Evolutionary conservation across 192 early-diverging fungal species (phyloP).

Genomic region (Coemansia sp.): DNA sequence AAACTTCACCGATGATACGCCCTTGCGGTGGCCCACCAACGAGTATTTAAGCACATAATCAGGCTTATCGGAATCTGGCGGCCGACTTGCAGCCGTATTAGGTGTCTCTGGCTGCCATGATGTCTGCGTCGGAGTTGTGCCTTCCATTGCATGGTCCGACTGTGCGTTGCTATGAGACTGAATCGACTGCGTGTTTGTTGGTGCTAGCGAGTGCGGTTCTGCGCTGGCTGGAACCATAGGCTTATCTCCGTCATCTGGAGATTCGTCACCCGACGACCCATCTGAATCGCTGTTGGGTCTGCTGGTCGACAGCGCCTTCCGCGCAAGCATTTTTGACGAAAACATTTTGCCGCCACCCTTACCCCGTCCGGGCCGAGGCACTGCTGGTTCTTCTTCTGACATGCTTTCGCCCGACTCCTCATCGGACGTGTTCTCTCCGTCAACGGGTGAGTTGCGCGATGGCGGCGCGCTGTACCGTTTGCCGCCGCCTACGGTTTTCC

Average conservation of each 20-base stretch:
- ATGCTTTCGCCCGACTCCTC: constrained; percentile 11
- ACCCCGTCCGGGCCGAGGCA: constrained; percentile 24
- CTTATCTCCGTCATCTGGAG: not conserved
- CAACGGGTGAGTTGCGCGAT: constrained; percentile 28
- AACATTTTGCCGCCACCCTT: constrained; percentile 56
- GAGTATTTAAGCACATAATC: constrained; percentile 86
- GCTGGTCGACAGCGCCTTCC: constrained; percentile 32
- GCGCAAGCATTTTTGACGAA: constrained; percentile 52
- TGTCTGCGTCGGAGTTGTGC: constrained; percentile 7
- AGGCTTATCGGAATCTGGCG: constrained; percentile 54
- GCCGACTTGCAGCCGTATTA: constrained; percentile 11
- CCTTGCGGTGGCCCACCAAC: constrained; percentile 91
- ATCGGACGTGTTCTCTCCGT: constrained; percentile 8
- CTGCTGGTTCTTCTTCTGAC: constrained; percentile 6
- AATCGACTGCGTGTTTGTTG: not conserved
- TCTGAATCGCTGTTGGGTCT: constrained; percentile 24
- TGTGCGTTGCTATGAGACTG: constrained; percentile 11
- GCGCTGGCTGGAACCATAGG: not conserved
- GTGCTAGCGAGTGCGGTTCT: not conserved
- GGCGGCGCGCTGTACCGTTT: constrained; percentile 35
- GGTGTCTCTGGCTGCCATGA: constrained; percentile 11
- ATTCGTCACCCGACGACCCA: constrained; percentile 8
- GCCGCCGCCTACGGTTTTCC: constrained; percentile 45
- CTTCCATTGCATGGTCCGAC: constrained; percentile 6
- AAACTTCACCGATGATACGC: constrained; percentile 93